Conservation (phyloP, 176 grass and related monocot genomes). For the Ensete ventricosum region DNA sequence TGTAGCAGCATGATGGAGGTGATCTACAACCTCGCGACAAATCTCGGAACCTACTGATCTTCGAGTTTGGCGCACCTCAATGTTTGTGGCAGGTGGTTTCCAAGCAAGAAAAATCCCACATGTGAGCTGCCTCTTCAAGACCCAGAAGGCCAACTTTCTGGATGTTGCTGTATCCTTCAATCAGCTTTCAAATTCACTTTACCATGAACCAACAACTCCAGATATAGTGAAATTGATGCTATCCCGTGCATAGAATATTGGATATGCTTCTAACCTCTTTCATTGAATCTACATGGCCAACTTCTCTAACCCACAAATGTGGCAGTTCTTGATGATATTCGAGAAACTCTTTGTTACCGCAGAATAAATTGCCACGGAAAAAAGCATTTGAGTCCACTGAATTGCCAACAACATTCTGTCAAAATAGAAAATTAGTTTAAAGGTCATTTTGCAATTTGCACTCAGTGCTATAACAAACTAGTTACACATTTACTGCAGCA, state of each 20-base stretch:
- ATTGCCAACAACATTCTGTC: slow-evolving; percentile 49
- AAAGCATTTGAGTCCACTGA: slow-evolving; percentile 25
- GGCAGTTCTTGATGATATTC: slow-evolving; percentile 24
- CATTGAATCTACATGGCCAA: slow-evolving; percentile 24
- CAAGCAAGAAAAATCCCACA: neutral
- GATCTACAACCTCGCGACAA: neutral
- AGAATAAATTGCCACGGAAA: slow-evolving; percentile 22
- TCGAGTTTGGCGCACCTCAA: neutral
- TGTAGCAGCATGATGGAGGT: neutral
- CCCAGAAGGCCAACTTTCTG: neutral
- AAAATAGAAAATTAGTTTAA: slow-evolving; percentile 14
- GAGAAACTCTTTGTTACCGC: slow-evolving; percentile 27
- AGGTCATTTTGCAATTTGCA: neutral
- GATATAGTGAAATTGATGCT: neutral
- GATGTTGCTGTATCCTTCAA: neutral
- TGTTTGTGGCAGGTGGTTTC: neutral
- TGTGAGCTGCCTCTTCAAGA: neutral
- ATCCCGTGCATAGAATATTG: neutral
- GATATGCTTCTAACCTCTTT: neutral
- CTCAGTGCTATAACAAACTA: neutral
- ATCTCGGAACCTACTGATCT: neutral
- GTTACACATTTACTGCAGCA: neutral
- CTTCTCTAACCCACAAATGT: slow-evolving; percentile 62
- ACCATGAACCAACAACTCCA: neutral
- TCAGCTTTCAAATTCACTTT: neutral